Conservation (phyloP, 768 basidiomycete species). For the Cubamyces sp. region DNA sequence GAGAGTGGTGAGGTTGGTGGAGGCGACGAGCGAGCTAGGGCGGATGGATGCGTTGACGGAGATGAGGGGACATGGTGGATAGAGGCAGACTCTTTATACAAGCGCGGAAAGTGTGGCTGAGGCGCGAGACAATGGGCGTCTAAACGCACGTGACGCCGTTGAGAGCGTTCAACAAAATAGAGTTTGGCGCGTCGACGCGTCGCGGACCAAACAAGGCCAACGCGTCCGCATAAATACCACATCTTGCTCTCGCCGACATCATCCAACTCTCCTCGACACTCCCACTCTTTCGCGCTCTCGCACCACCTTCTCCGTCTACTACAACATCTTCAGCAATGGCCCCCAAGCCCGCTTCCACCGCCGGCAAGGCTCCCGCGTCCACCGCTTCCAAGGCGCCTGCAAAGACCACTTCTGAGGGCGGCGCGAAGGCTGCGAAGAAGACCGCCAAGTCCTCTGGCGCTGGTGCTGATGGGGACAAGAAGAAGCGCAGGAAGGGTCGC, state of each 20-base stretch:
- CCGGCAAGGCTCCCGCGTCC: conserved; percentile 79
- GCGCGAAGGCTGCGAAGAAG: conserved; percentile 80
- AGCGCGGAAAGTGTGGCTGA: conserved; percentile 7
- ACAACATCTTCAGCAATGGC: conserved; percentile 47
- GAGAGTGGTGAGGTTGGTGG: not conserved
- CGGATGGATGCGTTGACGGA: conserved; percentile 16
- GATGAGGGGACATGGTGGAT: conserved; percentile 4
- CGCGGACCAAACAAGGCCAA: conserved; percentile 29
- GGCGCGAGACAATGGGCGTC: conserved; percentile 9
- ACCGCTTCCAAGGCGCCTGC: conserved; percentile 75
- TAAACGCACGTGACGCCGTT: conserved; percentile 29
- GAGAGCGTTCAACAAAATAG: conserved; percentile 34
- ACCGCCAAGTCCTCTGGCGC: conserved; percentile 59
- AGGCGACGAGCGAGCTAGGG: conserved; percentile 11
- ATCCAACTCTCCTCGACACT: conserved; percentile 25
- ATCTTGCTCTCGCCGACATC: conserved; percentile 12
- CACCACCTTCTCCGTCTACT: conserved; percentile 11
- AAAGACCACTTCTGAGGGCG: conserved; percentile 52
- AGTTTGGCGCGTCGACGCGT: conserved; percentile 34
- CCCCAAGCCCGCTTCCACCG: conserved; percentile 81
- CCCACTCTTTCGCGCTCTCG: conserved; percentile 24
- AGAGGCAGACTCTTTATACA: conserved; percentile 25
- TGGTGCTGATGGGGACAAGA: conserved; percentile 74
- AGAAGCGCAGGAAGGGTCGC: conserved; percentile 82
- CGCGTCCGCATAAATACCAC: conserved; percentile 31